Base-by-base conservation (phyloP, 495 filamentous ascomycete genomes). In the Stereocaulon alpinum region DNA sequence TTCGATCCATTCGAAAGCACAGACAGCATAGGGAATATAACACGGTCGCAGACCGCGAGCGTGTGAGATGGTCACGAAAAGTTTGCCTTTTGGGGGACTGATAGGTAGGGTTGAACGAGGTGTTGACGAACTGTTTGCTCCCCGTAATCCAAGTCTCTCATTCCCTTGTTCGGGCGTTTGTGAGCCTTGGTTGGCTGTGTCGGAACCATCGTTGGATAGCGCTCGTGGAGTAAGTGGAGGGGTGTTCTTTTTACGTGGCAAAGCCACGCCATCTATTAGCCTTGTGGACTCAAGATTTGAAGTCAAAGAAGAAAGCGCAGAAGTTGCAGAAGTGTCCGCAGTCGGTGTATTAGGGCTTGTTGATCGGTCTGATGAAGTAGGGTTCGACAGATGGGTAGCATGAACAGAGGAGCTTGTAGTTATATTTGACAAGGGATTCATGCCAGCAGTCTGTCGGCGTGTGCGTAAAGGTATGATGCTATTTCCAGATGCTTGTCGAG, bases 1-100 rank as follows among this genome's bases (percentile, higher is more conserved):
- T 69, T 98, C 94, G 66, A 91, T 93, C 71, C 88, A 88, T 69
- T 98, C 93, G 66, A 96, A 98, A 27, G 95, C 91, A 44, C 90
- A 95, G 15, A 98, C 91, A 22, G 95, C 90, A 67, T 97, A 98
- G 2, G 93, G 93, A 66, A 95, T 86, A 42, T 82, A 80, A 68
- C 90, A 89, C 12, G 84, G 87, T 54, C 86, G 80, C 29, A 98
- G 72, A 3, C 88, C 89, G 65, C 88, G 80, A 37, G 86, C 93
- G 72, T 95, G 88, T 56, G 82, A 75, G 34, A 98, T 91, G 62
- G 86, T 88, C 56, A 98, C 87, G 34, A 86, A 86, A 20, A 98
- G 77, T 70, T 95, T 95, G 29, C 93, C 93, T 69, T 87, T 93
- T 27, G 89, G 78, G 12, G 84, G 76, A n/a, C 85, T 86, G 7